A percentile compares a stretch with the other conserved stretches of the same genome.
These are phyloP conservation scores for Imleria badia DNA, from an alignment of 768 basidiomycete genomes.

Conservation along the genomic window DNA sequence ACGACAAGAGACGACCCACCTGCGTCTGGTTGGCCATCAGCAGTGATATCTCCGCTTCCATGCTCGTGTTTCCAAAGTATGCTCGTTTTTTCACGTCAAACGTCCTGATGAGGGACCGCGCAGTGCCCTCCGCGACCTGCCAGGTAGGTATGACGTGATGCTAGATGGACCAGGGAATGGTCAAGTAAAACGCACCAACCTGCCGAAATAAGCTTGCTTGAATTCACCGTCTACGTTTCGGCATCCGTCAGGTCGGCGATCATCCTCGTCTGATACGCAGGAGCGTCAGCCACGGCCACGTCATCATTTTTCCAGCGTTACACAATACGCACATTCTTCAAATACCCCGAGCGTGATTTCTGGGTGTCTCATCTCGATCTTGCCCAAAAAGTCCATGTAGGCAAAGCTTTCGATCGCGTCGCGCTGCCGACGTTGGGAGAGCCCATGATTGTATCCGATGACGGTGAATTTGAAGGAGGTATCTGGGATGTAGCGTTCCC, in stretches of 20 bases:
- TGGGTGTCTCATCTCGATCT: constrained; percentile 78
- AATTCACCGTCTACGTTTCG: constrained; percentile 69
- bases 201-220: constrained; percentile 75
- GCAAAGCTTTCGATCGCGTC: constrained; percentile 75
- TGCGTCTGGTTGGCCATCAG: constrained; percentile 96
- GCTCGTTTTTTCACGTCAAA: constrained; percentile 89
- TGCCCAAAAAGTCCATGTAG: constrained; percentile 82
- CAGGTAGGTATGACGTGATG: background rate
- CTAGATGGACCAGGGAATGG: background rate
- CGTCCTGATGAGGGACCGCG: constrained; percentile 61
- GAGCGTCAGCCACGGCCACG: background rate
- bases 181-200: constrained; percentile 65
- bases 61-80: constrained; percentile 95
- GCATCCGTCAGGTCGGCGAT: constrained; percentile 45
- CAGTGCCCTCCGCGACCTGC: constrained; percentile 61
- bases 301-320: background rate
- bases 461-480: constrained; percentile 83
- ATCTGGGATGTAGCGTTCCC: constrained; percentile 58
- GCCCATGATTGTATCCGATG: constrained; percentile 70
- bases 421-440: constrained; percentile 64
- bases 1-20: constrained; percentile 40
- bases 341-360: constrained; percentile 72
- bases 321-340: constrained; percentile 74
- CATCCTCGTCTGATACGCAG: constrained; percentile 44
- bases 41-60: constrained; percentile 95